A percentile compares a stretch with the other conserved stretches of the same genome.
These are phyloP conservation scores for Pinus albicaulis DNA, from an alignment of 75 land plant species.

Conservation along the genomic window DNA sequence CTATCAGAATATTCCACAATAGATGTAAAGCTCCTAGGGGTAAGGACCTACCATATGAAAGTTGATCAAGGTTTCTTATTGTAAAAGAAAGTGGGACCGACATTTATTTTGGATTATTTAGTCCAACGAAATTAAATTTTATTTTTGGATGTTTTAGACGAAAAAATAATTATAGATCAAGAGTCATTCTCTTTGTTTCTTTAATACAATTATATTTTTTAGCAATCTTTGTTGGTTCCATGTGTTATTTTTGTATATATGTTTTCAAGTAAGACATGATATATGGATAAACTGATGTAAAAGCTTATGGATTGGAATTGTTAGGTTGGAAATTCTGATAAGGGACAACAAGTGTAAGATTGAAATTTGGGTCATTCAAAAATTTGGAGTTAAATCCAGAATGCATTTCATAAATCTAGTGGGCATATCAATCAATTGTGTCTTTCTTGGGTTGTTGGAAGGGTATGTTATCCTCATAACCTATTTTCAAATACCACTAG, in stretches of 20 bases:
- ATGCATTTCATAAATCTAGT: background rate
- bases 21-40: conserved; percentile 66
- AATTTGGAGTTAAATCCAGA: background rate
- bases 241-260: background rate
- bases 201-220: background rate
- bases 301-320: background rate
- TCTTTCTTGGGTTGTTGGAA: too few species aligned
- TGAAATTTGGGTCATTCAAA: background rate
- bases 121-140: background rate
- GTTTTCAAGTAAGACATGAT: background rate
- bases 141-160: background rate
- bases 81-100: background rate
- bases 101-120: too few species aligned
- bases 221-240: background rate
- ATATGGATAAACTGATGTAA: background rate
- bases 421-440: background rate
- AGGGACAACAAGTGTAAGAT: background rate
- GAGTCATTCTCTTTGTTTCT: background rate
- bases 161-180: background rate
- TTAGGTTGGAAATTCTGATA: background rate
- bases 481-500: too few species aligned
- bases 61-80: background rate
- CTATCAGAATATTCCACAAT: conserved; percentile 27
- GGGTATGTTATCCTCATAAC: too few species aligned
- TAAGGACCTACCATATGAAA: conserved; percentile 6